Evolutionary conservation across 2,329 filamentous ascomycete species (phyloP).

Genomic region (Ceratocystis cacaofunesta): DNA sequence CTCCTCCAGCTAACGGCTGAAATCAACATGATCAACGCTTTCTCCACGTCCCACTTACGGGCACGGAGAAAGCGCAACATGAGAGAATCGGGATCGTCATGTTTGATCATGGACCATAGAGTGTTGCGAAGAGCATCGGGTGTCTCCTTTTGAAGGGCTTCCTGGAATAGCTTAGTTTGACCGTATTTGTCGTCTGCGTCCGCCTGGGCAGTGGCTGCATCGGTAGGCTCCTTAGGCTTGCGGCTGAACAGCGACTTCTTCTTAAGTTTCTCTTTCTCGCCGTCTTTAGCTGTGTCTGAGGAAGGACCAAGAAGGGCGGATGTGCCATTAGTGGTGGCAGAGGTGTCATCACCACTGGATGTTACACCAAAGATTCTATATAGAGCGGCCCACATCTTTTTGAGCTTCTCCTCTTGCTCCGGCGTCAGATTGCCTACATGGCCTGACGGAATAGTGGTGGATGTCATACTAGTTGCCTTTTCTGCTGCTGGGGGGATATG

Average conservation of each 20-base stretch:
- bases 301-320: slow-evolving; percentile 23
- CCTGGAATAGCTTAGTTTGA: slow-evolving; percentile 70
- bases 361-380: slow-evolving; percentile 60
- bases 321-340: slow-evolving; percentile 16
- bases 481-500: not conserved
- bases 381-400: slow-evolving; percentile 67
- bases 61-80: slow-evolving; percentile 71
- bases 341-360: slow-evolving; percentile 10
- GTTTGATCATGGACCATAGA: slow-evolving; percentile 90
- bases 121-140: slow-evolving; percentile 66
- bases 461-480: slow-evolving; percentile 14
- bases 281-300: slow-evolving; percentile 22
- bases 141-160: slow-evolving; percentile 59
- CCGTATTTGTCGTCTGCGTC: slow-evolving; percentile 81
- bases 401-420: slow-evolving; percentile 77
- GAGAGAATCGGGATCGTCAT: slow-evolving; percentile 81
- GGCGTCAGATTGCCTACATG: slow-evolving; percentile 75
- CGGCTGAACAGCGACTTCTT: slow-evolving; percentile 54
- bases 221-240: slow-evolving; percentile 40
- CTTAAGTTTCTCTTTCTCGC: slow-evolving; percentile 61
- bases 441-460: slow-evolving; percentile 41
- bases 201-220: slow-evolving; percentile 26
- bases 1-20: slow-evolving; percentile 87
- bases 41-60: slow-evolving; percentile 91
- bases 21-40: slow-evolving; percentile 84